Conservation (phyloP, 805 yeast genomes). For the Pichia insulana region DNA sequence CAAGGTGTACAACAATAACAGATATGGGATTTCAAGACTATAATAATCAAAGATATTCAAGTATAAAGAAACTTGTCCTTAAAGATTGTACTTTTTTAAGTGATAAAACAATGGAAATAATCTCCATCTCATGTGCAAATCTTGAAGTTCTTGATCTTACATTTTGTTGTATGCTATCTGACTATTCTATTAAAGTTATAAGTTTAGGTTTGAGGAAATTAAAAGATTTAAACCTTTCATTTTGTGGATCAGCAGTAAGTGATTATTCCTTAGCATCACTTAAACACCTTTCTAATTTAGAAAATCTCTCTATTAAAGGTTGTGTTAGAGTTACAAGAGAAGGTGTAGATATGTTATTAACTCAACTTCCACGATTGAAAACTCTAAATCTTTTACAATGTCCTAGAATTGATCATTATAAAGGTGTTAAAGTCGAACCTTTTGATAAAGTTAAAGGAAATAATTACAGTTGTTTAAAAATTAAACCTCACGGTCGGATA, state of each 20-base stretch:
- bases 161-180: constrained; percentile 70
- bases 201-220: constrained; percentile 57
- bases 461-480: constrained; percentile 48
- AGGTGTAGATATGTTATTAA: constrained; percentile 60
- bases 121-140: constrained; percentile 53
- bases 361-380: constrained; percentile 44
- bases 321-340: constrained; percentile 71
- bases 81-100: constrained; percentile 70
- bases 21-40: constrained; percentile 65
- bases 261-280: constrained; percentile 58
- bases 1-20: constrained; percentile 72
- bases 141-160: constrained; percentile 52
- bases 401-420: constrained; percentile 55
- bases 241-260: constrained; percentile 75
- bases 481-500: constrained; percentile 39
- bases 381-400: constrained; percentile 62
- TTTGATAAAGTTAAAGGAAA: constrained; percentile 39
- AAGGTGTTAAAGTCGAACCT: constrained; percentile 50
- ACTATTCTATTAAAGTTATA: constrained; percentile 56
- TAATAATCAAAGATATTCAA: constrained; percentile 49
- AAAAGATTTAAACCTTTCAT: constrained; percentile 48
- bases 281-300: constrained; percentile 44
- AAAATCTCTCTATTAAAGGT: constrained; percentile 48
- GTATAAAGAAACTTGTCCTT: constrained; percentile 42
- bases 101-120: constrained; percentile 52